Percentiles rank a stretch among this genome's conserved stretches.
Evolutionary conservation across 2,329 filamentous ascomycete genomes (phyloP).

Genomic region (Penicillium sp.): DNA sequence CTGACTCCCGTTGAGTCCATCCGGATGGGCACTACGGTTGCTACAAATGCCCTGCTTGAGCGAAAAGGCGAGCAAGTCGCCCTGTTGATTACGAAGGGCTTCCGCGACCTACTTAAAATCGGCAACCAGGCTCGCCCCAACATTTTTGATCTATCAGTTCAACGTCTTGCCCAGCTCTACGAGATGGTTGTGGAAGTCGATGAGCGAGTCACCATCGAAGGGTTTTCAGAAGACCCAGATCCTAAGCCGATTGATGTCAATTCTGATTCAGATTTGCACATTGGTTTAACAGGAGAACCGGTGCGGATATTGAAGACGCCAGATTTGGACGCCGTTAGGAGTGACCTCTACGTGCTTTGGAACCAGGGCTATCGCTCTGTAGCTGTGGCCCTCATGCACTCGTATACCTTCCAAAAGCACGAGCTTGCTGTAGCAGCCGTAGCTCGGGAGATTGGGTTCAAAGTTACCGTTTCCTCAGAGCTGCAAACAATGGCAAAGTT

Average conservation of each 20-base stretch:
- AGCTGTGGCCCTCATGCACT: slow-evolving; percentile 83
- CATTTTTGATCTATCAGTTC: slow-evolving; percentile 84
- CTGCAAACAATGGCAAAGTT: slow-evolving; percentile 76
- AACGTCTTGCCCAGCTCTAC: slow-evolving; percentile 78
- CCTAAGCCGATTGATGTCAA: slow-evolving; percentile 8
- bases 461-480: slow-evolving; percentile 70
- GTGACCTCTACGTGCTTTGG: slow-evolving; percentile 59
- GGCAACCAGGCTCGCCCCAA: slow-evolving; percentile 83
- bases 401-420: slow-evolving; percentile 81
- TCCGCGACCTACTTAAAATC: slow-evolving; percentile 58
- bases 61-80: slow-evolving; percentile 81
- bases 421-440: slow-evolving; percentile 48
- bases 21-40: slow-evolving; percentile 91
- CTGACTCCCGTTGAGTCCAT: slow-evolving; percentile 38
- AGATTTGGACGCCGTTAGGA: slow-evolving; percentile 50
- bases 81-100: slow-evolving; percentile 80
- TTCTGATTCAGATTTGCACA: slow-evolving; percentile 55
- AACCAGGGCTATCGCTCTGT: slow-evolving; percentile 69
- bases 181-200: slow-evolving; percentile 76
- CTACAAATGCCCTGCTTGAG: slow-evolving; percentile 82
- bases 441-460: slow-evolving; percentile 57
- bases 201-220: slow-evolving; percentile 61
- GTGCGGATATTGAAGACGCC: slow-evolving; percentile 66
- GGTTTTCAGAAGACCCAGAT: slow-evolving; percentile 59
- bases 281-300: slow-evolving; percentile 50